Evolutionary conservation across 306 rosid species (phyloP).

Genomic region (Prunus mume): DNA sequence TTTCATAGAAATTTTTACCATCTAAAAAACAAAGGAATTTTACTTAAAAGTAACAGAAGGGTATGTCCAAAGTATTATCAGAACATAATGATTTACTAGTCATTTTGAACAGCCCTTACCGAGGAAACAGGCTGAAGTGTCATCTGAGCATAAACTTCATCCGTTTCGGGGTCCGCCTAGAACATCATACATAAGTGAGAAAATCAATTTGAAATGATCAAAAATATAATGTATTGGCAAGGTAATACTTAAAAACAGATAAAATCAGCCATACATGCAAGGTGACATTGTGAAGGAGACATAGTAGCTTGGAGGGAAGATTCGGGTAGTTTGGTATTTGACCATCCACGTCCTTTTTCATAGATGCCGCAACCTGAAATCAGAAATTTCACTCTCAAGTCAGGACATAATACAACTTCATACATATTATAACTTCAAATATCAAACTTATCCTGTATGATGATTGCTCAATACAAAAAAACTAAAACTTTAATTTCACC

Average conservation of each 20-base stretch:
- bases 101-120: constrained; percentile 42
- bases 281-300: constrained; percentile 80
- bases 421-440: too few relatives aligned
- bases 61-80: neutral
- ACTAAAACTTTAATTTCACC: neutral
- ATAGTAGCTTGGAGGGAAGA: constrained; percentile 77
- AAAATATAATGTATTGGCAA: neutral
- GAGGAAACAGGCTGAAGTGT: constrained; percentile 80
- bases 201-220: neutral
- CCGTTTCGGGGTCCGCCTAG: constrained; percentile 95
- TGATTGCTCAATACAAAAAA: neutral
- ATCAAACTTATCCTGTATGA: too few relatives aligned
- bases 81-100: neutral
- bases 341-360: constrained; percentile 72
- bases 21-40: neutral
- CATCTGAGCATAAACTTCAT: constrained; percentile 94
- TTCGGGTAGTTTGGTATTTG: constrained; percentile 84
- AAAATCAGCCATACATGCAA: constrained; percentile 54
- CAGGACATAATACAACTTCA: neutral
- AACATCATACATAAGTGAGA: neutral
- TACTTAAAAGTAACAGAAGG: neutral
- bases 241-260: neutral
- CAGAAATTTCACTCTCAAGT: neutral
- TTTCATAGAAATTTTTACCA: too few relatives aligned
- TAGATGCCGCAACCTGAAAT: constrained; percentile 88